Evolutionary conservation across 176 grass and related monocot species (phyloP), one percentile per base, ranked within the genome.

Genomic region (Aechmea fasciata): DNA sequence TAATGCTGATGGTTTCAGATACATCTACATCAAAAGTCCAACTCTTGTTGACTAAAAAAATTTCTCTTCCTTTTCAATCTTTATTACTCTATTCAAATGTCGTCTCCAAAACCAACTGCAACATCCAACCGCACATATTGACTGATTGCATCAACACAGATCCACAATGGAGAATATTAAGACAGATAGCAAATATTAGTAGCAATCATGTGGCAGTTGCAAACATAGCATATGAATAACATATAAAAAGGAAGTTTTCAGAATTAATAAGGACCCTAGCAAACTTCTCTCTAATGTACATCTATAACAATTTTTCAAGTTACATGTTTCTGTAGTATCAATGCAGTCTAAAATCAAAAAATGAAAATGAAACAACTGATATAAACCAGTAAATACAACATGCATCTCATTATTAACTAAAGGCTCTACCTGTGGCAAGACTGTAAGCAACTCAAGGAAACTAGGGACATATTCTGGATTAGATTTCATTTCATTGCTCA

Each of bases 401-500:
- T 57, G n/a, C n/a, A 57, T 57, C 4, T 9, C 3, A 41, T 41
- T 61, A 19, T 18, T n/a, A n/a, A 61, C 1, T 61, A 18, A 19
- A 19, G 5, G 7, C 20, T 61, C 17, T 61, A 61, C 93, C 86
- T 99, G 86, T 23, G 89, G 94, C 71, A 99, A 84, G 73, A 99
- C 64, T 73, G 77, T 89, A 68, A 99, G 85, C 70, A 99, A 71
- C 75, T 99, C 94, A 17, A 99, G 89, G 65, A 99, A 93, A 77
- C 89, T 81, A 79, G 80, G 82, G 57, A 99, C 71, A 57, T 83
- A 92, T 67, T 90, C 84, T 53, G 85, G 84, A 76, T 93, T 84
- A 81, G 89, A 79, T 71, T 88, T 83, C 94, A 99, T 99, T 75
- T 99, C 89, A 77, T 87, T 77, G 3, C 87, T 87, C 74, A 99